Evolutionary conservation across 228 moss, liverwort and hornwort species (phyloP).

Genomic region (Sphagnum magellanicum): DNA sequence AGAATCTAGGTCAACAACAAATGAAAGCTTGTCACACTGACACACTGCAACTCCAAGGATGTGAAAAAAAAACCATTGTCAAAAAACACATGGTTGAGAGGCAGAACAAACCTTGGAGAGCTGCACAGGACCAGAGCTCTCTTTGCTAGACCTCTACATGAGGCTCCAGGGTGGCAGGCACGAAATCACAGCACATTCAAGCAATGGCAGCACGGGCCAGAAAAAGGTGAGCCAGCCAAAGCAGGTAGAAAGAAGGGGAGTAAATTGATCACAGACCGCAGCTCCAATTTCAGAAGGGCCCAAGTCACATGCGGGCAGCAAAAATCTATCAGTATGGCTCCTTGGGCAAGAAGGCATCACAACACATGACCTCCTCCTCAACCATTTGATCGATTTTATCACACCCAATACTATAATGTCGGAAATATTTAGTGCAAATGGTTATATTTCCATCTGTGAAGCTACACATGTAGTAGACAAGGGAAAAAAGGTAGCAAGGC

Average conservation of each 20-base stretch:
- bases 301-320: conserved; percentile 98
- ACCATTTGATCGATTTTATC: not conserved
- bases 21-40: too few species aligned
- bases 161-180: conserved; percentile 43
- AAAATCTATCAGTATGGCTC: conserved; percentile 80
- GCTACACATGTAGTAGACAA: not conserved
- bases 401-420: not conserved
- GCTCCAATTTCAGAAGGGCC: conserved; percentile 99
- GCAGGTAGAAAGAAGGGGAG: conserved; percentile 60
- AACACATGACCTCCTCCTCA: not conserved
- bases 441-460: not conserved
- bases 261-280: conserved; percentile 93
- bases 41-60: not conserved
- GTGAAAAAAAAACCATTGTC: not conserved
- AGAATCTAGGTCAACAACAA: too few species aligned
- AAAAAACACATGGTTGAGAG: too few species aligned
- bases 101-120: conserved; percentile 69
- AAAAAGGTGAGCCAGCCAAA: conserved; percentile 71
- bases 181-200: conserved; percentile 45
- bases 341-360: not conserved
- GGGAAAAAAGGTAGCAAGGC: not conserved
- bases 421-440: not conserved
- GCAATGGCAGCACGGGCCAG: conserved; percentile 59
- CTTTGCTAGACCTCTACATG: conserved; percentile 77
- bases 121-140: conserved; percentile 80